Base-by-base conservation (phyloP, 1,284 basidiomycete genomes). In the Pholiota adiposa region DNA sequence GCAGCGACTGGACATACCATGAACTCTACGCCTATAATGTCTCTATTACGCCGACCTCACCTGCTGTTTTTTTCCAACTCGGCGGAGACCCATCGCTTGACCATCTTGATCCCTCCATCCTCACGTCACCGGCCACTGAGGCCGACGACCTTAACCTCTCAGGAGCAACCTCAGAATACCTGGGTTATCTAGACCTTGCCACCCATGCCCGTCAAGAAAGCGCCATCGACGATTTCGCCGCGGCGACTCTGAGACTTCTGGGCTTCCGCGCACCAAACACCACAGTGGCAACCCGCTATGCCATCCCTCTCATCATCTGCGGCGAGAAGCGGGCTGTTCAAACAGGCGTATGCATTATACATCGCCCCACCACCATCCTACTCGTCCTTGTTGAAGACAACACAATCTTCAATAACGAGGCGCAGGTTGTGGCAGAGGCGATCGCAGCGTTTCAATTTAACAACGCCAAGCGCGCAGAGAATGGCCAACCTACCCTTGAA, bases 401-500 rank as follows among this genome's bases (percentile, higher is more conserved):
- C 54, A 38, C 36, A 16, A 38, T 38, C 16, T 49, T 61, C 43
- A 44, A 58, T 50, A 16, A 59, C 50, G 60, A 60, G 40, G 29
- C 67, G 18, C 71, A 71, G n/a, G 65, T 73, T 56, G 62, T 75
- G 29, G 72, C 70, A 25, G 62, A 67, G 40, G 74, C 74, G 33
- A 75, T 76, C 19, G 70, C 74, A n/a, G 70, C 72, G 18, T 75
- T 73, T 60, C 68, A 72, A 56, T 64, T 54, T 53, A 77, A 76
- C 64, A 76, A 74, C 59, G 9, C 11, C 41, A 68, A 67, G 33
- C 66, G 72, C 31, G 54, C 50, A 51, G 56, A 19, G 34, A 61
- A 31, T 14, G 67, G 70, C 58, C 59, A 65, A 29, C 36, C 54
- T 19, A n/a, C 36, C 34, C 65, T 65, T 12, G 33, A 56, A 21